Conservation (phyloP, 2,329 filamentous ascomycete genomes). For the Penicillium sp. region DNA sequence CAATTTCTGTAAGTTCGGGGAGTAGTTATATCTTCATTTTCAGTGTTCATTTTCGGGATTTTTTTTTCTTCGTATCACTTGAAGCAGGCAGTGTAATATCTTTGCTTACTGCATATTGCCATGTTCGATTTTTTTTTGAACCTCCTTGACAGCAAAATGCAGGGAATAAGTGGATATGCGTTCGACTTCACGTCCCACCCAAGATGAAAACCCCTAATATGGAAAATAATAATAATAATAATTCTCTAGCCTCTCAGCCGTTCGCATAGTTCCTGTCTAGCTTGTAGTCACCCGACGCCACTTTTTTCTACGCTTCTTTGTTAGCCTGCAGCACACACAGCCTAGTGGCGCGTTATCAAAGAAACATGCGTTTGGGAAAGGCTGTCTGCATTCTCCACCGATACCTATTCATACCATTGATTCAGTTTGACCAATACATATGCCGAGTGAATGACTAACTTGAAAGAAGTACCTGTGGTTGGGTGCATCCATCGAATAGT, state of each 20-base stretch:
- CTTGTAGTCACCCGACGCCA: neutral
- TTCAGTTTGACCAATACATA: neutral
- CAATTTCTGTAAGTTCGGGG: neutral
- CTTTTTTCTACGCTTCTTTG: conserved; percentile 2
- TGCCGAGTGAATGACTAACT: neutral
- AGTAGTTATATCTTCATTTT: neutral
- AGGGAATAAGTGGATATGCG: neutral
- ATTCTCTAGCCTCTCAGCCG: neutral
- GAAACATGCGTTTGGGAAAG: neutral
- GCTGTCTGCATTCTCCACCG: neutral
- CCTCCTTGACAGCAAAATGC: neutral
- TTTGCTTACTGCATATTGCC: neutral
- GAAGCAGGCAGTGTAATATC: neutral
- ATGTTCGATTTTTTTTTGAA: neutral
- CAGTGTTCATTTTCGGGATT: too few species aligned
- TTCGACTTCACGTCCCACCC: neutral
- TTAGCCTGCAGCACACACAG: conserved; percentile 2
- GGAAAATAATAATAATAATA: too few species aligned
- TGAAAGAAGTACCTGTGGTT: neutral
- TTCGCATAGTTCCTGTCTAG: neutral
- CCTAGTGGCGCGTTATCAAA: conserved; percentile 3
- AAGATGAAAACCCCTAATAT: neutral
- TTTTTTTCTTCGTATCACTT: neutral
- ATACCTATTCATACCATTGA: neutral
- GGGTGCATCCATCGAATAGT: neutral